These are phyloP conservation scores for Boletus sp. DNA, from an alignment of 1,284 basidiomycete genomes.

Conservation along the genomic window DNA sequence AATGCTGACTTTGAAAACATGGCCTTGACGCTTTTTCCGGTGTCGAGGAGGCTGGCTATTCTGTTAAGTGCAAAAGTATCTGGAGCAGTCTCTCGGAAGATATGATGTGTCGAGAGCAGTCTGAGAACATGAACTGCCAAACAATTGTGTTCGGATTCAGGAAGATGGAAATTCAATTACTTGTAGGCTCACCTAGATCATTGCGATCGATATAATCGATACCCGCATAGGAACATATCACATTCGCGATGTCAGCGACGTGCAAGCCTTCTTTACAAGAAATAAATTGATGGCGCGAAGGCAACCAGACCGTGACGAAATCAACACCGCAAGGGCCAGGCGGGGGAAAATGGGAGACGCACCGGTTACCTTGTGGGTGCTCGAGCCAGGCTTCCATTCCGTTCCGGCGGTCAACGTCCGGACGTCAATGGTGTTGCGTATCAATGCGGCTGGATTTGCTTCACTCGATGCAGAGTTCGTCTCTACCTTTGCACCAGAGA, in stretches of 20 bases:
- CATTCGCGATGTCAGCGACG: constrained; percentile 55
- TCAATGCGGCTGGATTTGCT: not conserved
- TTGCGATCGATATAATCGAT: constrained; percentile 18
- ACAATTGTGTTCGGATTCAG: not conserved
- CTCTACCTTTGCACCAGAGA: not conserved
- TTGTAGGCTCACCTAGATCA: constrained; percentile 18
- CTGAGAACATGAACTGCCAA: constrained; percentile 41
- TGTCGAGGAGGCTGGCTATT: constrained; percentile 61
- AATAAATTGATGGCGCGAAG: not conserved
- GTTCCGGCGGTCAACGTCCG: not conserved
- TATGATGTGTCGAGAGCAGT: constrained; percentile 68
- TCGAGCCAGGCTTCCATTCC: not conserved
- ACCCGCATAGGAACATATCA: constrained; percentile 30
- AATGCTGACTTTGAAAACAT: constrained; percentile 32
- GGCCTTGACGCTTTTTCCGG: constrained; percentile 46
- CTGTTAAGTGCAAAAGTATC: constrained; percentile 67
- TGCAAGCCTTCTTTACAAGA: constrained; percentile 44
- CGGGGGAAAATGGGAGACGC: not conserved
- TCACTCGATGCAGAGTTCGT: not conserved
- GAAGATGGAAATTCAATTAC: not conserved
- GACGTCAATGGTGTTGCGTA: not conserved
- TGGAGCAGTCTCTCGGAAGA: constrained; percentile 58
- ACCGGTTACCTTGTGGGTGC: constrained; percentile 6
- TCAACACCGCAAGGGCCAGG: not conserved
- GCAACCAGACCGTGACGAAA: not conserved